Conservation (phyloP, 2,329 filamentous ascomycete genomes). For the Botrytis deweyae region DNA sequence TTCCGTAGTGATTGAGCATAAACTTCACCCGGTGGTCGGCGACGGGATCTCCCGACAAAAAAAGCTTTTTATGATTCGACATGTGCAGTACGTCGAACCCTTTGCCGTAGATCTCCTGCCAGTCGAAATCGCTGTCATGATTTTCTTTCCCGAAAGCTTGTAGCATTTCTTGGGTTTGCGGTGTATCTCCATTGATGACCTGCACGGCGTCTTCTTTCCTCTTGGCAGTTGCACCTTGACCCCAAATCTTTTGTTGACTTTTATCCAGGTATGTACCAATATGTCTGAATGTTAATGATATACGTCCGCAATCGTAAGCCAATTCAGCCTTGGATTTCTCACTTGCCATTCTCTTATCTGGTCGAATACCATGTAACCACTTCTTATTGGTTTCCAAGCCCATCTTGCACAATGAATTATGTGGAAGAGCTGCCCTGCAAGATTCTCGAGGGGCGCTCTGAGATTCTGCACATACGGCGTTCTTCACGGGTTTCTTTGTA, state of each 20-base stretch:
- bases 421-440: slow-evolving; percentile 71
- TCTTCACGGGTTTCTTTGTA: slow-evolving; percentile 65
- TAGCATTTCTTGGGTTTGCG: slow-evolving; percentile 67
- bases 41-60: slow-evolving; percentile 48
- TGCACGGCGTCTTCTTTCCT: slow-evolving; percentile 55
- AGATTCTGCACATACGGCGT: slow-evolving; percentile 32
- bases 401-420: slow-evolving; percentile 86
- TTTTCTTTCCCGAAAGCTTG: slow-evolving; percentile 85
- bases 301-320: slow-evolving; percentile 72
- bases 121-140: slow-evolving; percentile 67
- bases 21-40: slow-evolving; percentile 52
- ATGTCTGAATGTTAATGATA: slow-evolving; percentile 85
- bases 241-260: slow-evolving; percentile 74
- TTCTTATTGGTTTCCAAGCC: slow-evolving; percentile 77
- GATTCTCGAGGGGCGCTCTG: slow-evolving; percentile 31
- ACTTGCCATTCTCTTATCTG: slow-evolving; percentile 70
- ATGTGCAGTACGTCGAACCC: slow-evolving; percentile 85
- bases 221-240: slow-evolving; percentile 80
- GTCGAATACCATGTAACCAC: slow-evolving; percentile 90
- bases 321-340: slow-evolving; percentile 71
- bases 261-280: slow-evolving; percentile 82
- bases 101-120: slow-evolving; percentile 70
- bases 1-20: slow-evolving; percentile 50
- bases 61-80: slow-evolving; percentile 43
- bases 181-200: slow-evolving; percentile 68